Percentiles rank a stretch among this genome's conserved stretches.
phyloP scores from a whole-genome alignment of 2,329 filamentous ascomycete genomes.

The Aureobasidium sp. region DNA sequence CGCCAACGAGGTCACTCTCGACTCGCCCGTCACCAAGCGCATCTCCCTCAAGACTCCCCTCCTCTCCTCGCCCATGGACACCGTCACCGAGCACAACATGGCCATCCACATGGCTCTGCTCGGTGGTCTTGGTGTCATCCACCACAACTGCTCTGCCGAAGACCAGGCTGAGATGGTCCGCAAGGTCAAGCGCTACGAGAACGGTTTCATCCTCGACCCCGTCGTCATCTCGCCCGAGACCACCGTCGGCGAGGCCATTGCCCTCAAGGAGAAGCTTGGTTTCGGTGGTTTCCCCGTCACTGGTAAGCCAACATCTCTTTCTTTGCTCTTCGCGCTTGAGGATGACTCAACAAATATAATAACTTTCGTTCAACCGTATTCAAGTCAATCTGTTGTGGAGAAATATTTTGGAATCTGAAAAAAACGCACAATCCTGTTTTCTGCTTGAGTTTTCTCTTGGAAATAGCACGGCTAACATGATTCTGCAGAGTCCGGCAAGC shows the following conservation, averaged over 20 bases:
- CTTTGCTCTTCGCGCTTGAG: slow-evolving; percentile 32
- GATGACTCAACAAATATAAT: slow-evolving; percentile 72
- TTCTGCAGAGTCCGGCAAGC: slow-evolving; percentile 72
- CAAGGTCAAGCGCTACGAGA: slow-evolving; percentile 99
- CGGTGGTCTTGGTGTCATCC: slow-evolving; percentile 85
- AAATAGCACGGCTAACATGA: not conserved
- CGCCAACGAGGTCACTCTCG: slow-evolving; percentile 77
- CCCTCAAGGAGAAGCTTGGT: slow-evolving; percentile 94
- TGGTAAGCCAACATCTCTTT: slow-evolving; percentile 55
- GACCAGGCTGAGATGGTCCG: slow-evolving; percentile 97
- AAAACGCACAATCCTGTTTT: slow-evolving; percentile 1
- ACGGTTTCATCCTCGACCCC: slow-evolving; percentile 95
- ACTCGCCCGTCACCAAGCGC: slow-evolving; percentile 88
- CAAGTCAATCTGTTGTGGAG: slow-evolving; percentile 32
- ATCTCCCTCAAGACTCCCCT: slow-evolving; percentile 95
- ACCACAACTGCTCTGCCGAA: slow-evolving; percentile 98
- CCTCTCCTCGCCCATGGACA: slow-evolving; percentile 98
- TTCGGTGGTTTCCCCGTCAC: slow-evolving; percentile 98
- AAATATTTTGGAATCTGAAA: slow-evolving; percentile 19
- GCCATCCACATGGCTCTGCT: slow-evolving; percentile 93
- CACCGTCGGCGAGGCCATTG: slow-evolving; percentile 83
- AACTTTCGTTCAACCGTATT: slow-evolving; percentile 99
- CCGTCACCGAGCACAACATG: slow-evolving; percentile 98
- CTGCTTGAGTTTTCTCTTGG: not conserved
- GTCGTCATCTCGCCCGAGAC: slow-evolving; percentile 82